These are phyloP conservation scores for Acanthamoeba culbertsoni DNA, from an alignment of 208 protist species.

Conservation along the genomic window DNA sequence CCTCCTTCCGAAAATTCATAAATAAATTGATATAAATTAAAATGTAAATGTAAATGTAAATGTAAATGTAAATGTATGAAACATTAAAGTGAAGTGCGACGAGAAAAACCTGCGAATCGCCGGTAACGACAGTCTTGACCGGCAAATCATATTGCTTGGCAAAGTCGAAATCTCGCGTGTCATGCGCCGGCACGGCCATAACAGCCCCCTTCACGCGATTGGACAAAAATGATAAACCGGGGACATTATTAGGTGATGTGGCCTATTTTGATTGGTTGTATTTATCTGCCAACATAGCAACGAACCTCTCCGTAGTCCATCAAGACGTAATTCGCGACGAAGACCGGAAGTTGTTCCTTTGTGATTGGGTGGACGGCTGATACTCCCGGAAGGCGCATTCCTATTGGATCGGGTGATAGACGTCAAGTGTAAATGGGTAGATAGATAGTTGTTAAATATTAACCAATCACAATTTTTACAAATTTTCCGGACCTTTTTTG, in stretches of 20 bases:
- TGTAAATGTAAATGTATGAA: too few relatives aligned
- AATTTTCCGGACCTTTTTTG: neutral
- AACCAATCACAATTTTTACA: neutral
- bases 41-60: too few relatives aligned
- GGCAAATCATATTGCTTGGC: slow-evolving; percentile 73
- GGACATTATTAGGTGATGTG: too few relatives aligned
- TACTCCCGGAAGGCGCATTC: slow-evolving; percentile 58
- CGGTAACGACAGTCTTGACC: slow-evolving; percentile 67
- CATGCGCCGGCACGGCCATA: slow-evolving; percentile 84
- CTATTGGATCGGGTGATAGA: neutral
- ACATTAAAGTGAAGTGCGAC: neutral
- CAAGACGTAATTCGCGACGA: slow-evolving; percentile 81
- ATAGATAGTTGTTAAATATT: neutral
- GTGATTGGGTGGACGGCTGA: slow-evolving; percentile 70
- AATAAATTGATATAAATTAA: too few relatives aligned
- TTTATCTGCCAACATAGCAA: too few relatives aligned
- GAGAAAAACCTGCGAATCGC: neutral
- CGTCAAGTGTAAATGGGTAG: neutral
- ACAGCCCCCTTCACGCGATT: neutral
- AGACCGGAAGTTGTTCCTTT: slow-evolving; percentile 73
- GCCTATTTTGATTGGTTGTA: too few relatives aligned
- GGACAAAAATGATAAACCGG: too few relatives aligned
- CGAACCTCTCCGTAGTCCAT: slow-evolving; percentile 80
- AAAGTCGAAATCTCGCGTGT: slow-evolving; percentile 83
- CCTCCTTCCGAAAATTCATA: neutral